Base-by-base conservation (phyloP, 768 basidiomycete species). In the Guyanaporus albipodus region DNA sequence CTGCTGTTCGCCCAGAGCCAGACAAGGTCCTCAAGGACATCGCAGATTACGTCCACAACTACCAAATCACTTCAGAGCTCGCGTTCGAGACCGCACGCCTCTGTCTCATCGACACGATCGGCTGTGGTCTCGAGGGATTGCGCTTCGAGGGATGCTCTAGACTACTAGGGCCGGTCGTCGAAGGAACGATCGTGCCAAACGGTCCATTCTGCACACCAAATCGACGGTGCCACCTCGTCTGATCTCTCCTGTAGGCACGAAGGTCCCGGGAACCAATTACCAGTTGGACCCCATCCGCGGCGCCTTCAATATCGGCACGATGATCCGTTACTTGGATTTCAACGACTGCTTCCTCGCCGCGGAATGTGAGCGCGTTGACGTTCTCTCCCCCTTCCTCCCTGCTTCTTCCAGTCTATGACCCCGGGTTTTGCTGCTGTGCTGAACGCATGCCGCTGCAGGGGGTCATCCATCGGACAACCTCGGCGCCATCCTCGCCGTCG, bases 321-420 rank as follows among this genome's bases (percentile, higher is more conserved):
- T 83, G 63, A 91, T 95, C 58, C 85, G 92, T n/a, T 95, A 93
- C 90, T 77, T 95, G 49, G 90, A 92, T 66, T 92, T 87, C 70
- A 95, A 95, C 58, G 91, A 94, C 66, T 92, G 89, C 64, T 95
- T 88, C 75, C 77, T 95, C 49, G 92, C 92, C 41, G 91, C 90
- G 46, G 91, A 94, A 71, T 94, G 86, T 86, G 55, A 14, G 64
- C n/a, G n/a, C n/a, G n/a, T n/a, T n/a, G n/a, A n/a, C n/a, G n/a
- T n/a, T n/a, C n/a, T n/a, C n/a, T n/a, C n/a, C n/a, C n/a, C n/a
- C n/a, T n/a, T n/a, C n/a, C n/a, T n/a, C n/a, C n/a, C n/a, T n/a
- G n/a, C n/a, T n/a, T n/a, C n/a, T n/a, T n/a, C n/a, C n/a, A n/a
- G n/a, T n/a, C n/a, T n/a, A n/a, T n/a, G n/a, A n/a, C n/a, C n/a